phyloP scores from a whole-genome alignment of 1,139 yeast genomes.

The Magnusiomyces clavatus region DNA sequence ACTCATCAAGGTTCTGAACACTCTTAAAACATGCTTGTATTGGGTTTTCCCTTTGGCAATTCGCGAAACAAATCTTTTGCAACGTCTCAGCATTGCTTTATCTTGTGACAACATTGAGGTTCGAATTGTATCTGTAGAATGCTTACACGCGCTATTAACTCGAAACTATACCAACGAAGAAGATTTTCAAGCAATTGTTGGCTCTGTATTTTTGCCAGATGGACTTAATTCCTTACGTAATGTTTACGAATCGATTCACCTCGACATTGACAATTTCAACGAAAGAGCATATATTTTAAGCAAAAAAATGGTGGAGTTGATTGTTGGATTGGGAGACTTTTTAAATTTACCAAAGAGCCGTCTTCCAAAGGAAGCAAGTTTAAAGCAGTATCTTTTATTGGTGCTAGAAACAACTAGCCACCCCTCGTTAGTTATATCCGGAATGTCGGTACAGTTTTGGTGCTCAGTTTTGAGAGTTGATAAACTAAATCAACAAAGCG shows the following conservation, averaged over 20 bases:
- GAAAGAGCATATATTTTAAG: conserved; percentile 70
- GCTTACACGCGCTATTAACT: conserved; percentile 81
- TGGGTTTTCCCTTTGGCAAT: conserved; percentile 83
- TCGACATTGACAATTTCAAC: conserved; percentile 72
- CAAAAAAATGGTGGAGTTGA: conserved; percentile 89
- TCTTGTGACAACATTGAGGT: conserved; percentile 54
- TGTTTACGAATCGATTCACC: conserved; percentile 54
- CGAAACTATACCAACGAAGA: conserved; percentile 61
- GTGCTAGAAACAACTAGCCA: conserved; percentile 77
- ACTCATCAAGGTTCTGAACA: conserved; percentile 64
- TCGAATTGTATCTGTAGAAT: conserved; percentile 80
- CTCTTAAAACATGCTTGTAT: conserved; percentile 80
- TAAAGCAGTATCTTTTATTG: conserved; percentile 57
- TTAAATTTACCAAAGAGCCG: conserved; percentile 39
- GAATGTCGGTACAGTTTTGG: conserved; percentile 91
- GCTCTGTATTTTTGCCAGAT: conserved; percentile 63
- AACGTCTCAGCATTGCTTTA: conserved; percentile 57
- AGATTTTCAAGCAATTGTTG: conserved; percentile 75
- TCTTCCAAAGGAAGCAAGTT: conserved; percentile 45
- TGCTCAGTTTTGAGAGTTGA: conserved; percentile 80
- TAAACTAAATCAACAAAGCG: conserved; percentile 45
- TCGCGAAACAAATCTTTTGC: conserved; percentile 57
- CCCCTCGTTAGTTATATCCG: conserved; percentile 83
- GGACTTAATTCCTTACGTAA: conserved; percentile 61
- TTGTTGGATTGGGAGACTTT: conserved; percentile 80